Evolutionary conservation across 768 basidiomycete species (phyloP).

Genomic region (Leccinum obscurum): DNA sequence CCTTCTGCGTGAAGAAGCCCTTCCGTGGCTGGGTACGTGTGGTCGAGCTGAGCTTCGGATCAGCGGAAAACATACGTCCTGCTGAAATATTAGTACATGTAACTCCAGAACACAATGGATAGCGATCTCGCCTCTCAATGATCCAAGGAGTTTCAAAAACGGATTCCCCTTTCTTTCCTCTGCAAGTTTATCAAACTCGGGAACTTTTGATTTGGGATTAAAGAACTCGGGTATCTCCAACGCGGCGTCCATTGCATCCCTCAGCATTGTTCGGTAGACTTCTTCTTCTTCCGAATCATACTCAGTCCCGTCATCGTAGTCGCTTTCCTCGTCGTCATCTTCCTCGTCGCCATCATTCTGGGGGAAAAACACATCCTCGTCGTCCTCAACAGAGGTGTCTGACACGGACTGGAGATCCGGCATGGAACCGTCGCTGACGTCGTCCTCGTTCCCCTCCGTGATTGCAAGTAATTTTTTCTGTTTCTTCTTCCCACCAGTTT

Average conservation of each 20-base stretch:
- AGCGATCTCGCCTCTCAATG: slow-evolving; percentile 58
- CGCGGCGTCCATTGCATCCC: slow-evolving; percentile 74
- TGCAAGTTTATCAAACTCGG: slow-evolving; percentile 43
- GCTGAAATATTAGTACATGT: slow-evolving; percentile 3
- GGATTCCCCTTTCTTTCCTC: slow-evolving; percentile 70
- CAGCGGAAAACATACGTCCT: slow-evolving; percentile 67
- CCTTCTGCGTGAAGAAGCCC: slow-evolving; percentile 24
- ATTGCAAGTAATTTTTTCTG: slow-evolving; percentile 48
- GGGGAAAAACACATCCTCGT: slow-evolving; percentile 34
- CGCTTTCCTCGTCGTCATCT: slow-evolving; percentile 35
- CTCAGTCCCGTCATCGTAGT: slow-evolving; percentile 41
- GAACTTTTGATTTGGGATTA: slow-evolving; percentile 46
- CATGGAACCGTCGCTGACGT: slow-evolving; percentile 56
- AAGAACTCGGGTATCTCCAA: slow-evolving; percentile 58
- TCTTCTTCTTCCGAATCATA: slow-evolving; percentile 75
- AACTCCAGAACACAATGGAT: not conserved
- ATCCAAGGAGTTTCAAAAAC: slow-evolving; percentile 74
- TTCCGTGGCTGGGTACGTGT: slow-evolving; percentile 36
- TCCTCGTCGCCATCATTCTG: slow-evolving; percentile 38
- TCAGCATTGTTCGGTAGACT: slow-evolving; percentile 55
- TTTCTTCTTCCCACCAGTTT: slow-evolving; percentile 27
- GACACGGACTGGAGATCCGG: slow-evolving; percentile 68
- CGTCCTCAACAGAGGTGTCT: slow-evolving; percentile 48
- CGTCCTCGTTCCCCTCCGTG: slow-evolving; percentile 41
- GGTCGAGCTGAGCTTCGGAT: slow-evolving; percentile 44